These are phyloP conservation scores for Eurotiales sp. DNA, from an alignment of 2,329 filamentous ascomycete genomes.

Conservation along the genomic window DNA sequence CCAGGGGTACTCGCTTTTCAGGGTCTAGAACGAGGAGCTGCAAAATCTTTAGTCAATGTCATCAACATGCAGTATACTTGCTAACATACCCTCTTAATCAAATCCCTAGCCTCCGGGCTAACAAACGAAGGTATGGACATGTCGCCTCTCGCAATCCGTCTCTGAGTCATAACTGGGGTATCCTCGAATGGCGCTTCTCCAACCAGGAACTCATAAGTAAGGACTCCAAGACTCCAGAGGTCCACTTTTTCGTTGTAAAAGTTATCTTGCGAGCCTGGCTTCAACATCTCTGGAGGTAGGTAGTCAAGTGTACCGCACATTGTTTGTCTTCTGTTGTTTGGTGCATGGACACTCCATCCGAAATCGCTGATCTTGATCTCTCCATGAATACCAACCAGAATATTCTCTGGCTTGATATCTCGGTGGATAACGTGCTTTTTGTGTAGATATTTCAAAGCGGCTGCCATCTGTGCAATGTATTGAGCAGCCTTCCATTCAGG, in stretches of 20 bases:
- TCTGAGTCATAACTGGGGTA: slow-evolving; percentile 87
- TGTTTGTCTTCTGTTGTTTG: slow-evolving; percentile 87
- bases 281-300: slow-evolving; percentile 96
- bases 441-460: slow-evolving; percentile 83
- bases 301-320: slow-evolving; percentile 98
- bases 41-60: slow-evolving; percentile 9
- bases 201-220: slow-evolving; percentile 94
- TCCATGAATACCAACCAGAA: slow-evolving; percentile 89
- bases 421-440: slow-evolving; percentile 97
- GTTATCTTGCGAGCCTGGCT: slow-evolving; percentile 73
- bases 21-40: slow-evolving; percentile 87
- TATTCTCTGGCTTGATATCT: slow-evolving; percentile 98
- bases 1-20: slow-evolving; percentile 85
- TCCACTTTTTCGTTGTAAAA: slow-evolving; percentile 95
- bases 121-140: slow-evolving; percentile 92
- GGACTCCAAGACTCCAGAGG: slow-evolving; percentile 88
- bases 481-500: slow-evolving; percentile 82
- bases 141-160: slow-evolving; percentile 81
- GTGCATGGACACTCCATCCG: slow-evolving; percentile 96
- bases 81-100: slow-evolving; percentile 74
- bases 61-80: slow-evolving; percentile 18
- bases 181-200: slow-evolving; percentile 98
- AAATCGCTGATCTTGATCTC: slow-evolving; percentile 99
- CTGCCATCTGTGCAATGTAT: slow-evolving; percentile 88
- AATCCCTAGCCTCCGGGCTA: slow-evolving; percentile 80